Conservation (phyloP, 352 stramenopile species). For the Albugo laibachii region DNA sequence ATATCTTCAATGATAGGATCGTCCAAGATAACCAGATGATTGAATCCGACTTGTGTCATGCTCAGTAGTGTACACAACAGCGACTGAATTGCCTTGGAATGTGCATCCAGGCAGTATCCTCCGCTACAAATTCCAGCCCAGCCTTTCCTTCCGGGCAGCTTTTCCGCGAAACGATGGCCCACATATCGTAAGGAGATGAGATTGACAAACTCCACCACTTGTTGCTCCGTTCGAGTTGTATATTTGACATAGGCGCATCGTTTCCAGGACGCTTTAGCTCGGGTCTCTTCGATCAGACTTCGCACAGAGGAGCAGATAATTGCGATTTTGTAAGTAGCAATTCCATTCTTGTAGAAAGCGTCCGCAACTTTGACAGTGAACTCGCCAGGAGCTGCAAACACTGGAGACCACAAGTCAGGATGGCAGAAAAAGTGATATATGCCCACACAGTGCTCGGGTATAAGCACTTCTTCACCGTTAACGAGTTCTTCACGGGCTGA, state of each 20-base stretch:
- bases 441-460: conserved; percentile 41
- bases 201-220: conserved; percentile 30
- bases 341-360: conserved; percentile 16
- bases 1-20: conserved; percentile 45
- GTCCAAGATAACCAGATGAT: conserved; percentile 26
- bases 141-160: conserved; percentile 14
- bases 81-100: conserved; percentile 24
- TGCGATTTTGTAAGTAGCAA: conserved; percentile 26
- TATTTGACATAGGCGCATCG: conserved; percentile 50
- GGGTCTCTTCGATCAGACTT: conserved; percentile 23
- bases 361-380: conserved; percentile 54
- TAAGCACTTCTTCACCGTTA: conserved; percentile 27
- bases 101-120: conserved; percentile 24
- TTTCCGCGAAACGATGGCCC: conserved; percentile 32
- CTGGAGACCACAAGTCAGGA: conserved; percentile 40
- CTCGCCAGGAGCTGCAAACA: conserved; percentile 48
- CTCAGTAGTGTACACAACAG: conserved; percentile 45
- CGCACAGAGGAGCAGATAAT: conserved; percentile 35
- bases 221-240: conserved; percentile 26
- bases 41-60: conserved; percentile 47
- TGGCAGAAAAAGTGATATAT: conserved; percentile 46
- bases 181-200: conserved; percentile 39
- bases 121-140: not conserved
- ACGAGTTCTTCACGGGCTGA: not conserved
- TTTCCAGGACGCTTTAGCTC: conserved; percentile 15